Evolutionary conservation across 2,329 filamentous ascomycete species (phyloP).

Genomic region (Aspergillus cejpii): DNA sequence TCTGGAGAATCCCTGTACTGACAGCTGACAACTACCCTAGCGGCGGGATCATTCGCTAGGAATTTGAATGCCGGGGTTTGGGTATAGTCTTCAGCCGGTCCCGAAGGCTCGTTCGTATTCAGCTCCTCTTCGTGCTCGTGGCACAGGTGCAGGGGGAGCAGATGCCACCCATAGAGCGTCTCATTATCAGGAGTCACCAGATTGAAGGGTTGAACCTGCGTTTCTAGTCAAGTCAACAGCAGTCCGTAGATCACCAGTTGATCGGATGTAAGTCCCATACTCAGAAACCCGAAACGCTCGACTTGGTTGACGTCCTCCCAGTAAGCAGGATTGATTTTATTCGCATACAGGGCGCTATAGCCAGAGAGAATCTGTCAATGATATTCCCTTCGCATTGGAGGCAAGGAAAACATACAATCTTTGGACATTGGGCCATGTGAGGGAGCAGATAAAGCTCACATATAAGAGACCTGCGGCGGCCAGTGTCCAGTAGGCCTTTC

Average conservation of each 20-base stretch:
- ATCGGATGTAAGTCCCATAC: conserved; percentile 43
- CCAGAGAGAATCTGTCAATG: not conserved
- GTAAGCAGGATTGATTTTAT: conserved; percentile 66
- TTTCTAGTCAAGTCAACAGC: conserved; percentile 48
- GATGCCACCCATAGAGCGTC: conserved; percentile 80
- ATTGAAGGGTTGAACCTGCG: conserved; percentile 82
- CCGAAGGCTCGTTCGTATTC: conserved; percentile 49
- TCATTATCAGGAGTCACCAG: conserved; percentile 68
- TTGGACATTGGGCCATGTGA: conserved; percentile 66
- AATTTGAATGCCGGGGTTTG: conserved; percentile 47
- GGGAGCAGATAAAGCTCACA: conserved; percentile 56
- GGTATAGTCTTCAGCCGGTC: conserved; percentile 43
- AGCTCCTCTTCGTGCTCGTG: conserved; percentile 61
- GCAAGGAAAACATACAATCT: conserved; percentile 57
- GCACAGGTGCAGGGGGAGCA: conserved; percentile 73
- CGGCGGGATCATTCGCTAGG: conserved; percentile 45
- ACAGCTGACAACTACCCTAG: conserved; percentile 52
- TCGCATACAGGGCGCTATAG: conserved; percentile 69
- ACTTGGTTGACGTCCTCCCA: conserved; percentile 69
- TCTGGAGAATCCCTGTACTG: conserved; percentile 16
- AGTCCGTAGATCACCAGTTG: not conserved
- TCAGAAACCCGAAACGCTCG: conserved; percentile 78
- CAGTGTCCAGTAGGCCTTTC: conserved; percentile 51
- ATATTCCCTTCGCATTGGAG: not conserved
- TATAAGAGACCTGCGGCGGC: conserved; percentile 59